These are phyloP conservation scores for Ustilago trichophora DNA, from an alignment of 1,284 basidiomycete species.

Conservation along the genomic window DNA sequence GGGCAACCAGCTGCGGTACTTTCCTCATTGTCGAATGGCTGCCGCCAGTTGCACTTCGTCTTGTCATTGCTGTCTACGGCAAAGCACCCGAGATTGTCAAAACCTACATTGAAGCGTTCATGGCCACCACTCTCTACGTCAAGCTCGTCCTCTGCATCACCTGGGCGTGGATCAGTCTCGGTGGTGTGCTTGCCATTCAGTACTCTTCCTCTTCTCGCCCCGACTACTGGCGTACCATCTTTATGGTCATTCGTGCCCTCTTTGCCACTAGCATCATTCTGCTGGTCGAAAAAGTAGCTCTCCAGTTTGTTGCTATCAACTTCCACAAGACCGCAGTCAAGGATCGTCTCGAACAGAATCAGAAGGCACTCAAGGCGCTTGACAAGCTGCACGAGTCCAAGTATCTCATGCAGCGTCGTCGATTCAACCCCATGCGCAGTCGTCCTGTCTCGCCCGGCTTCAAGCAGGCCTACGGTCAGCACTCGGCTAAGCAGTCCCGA, in stretches of 20 bases:
- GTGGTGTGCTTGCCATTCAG: slow-evolving; percentile 53
- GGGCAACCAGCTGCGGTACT: slow-evolving; percentile 57
- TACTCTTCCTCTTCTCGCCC: slow-evolving; percentile 37
- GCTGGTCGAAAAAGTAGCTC: slow-evolving; percentile 54
- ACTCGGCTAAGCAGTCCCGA: slow-evolving; percentile 42
- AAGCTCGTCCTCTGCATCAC: slow-evolving; percentile 61
- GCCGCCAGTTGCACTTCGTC: slow-evolving; percentile 44
- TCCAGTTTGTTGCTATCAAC: slow-evolving; percentile 59
- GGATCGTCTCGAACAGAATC: slow-evolving; percentile 60
- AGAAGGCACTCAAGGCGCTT: slow-evolving; percentile 56
- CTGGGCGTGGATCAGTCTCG: slow-evolving; percentile 64
- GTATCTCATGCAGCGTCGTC: slow-evolving; percentile 49
- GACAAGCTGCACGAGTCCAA: slow-evolving; percentile 62
- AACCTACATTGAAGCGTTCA: slow-evolving; percentile 56
- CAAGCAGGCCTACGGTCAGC: slow-evolving; percentile 34
- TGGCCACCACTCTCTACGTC: slow-evolving; percentile 54
- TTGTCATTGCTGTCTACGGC: slow-evolving; percentile 58
- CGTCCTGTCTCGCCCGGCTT: slow-evolving; percentile 52
- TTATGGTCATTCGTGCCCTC: slow-evolving; percentile 48
- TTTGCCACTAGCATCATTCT: slow-evolving; percentile 60
- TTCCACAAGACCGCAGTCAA: slow-evolving; percentile 64
- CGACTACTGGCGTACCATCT: slow-evolving; percentile 51
- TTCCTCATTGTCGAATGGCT: slow-evolving; percentile 59
- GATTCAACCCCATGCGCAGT: slow-evolving; percentile 44
- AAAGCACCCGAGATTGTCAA: slow-evolving; percentile 57